Percentiles rank a stretch among this genome's conserved stretches.
Evolutionary conservation across 768 basidiomycete species (phyloP).

Genomic region (Russula dissimulans): DNA sequence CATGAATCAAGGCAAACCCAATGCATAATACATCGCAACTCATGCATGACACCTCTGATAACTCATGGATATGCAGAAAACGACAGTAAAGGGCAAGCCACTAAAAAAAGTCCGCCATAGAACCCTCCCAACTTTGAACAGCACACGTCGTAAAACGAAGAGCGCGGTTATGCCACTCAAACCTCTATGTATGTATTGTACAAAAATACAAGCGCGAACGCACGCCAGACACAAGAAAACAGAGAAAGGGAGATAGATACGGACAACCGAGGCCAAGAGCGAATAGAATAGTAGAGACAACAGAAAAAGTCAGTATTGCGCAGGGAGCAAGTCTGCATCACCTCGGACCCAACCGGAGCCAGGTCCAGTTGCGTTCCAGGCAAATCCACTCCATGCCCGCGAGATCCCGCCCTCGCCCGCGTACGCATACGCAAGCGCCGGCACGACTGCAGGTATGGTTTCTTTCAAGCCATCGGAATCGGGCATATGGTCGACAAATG

Average conservation of each 20-base stretch:
- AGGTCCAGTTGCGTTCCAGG: constrained; percentile 14
- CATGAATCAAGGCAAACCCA: neutral
- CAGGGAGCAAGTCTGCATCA: constrained; percentile 8
- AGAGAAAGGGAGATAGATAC: constrained; percentile 11
- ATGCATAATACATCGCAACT: neutral
- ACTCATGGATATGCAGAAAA: neutral
- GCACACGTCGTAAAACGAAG: neutral
- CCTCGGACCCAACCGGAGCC: constrained; percentile 11
- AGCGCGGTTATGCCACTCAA: neutral
- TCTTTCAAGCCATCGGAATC: constrained; percentile 9
- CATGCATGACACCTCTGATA: neutral
- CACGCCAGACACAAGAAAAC: constrained; percentile 14
- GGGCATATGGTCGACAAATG: constrained; percentile 10
- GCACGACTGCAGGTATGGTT: neutral
- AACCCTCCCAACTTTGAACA: constrained; percentile 2
- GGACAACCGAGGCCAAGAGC: neutral
- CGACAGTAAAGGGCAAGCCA: neutral
- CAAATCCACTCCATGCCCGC: constrained; percentile 16
- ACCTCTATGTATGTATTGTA: constrained; percentile 13
- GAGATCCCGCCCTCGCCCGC: constrained; percentile 20
- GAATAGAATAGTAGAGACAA: constrained; percentile 13
- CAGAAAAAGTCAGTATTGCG: constrained; percentile 12
- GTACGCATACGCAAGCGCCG: constrained; percentile 19
- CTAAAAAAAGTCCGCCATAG: constrained; percentile 6
- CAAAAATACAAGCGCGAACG: constrained; percentile 9